Evolutionary conservation across 352 stramenopile genomes (phyloP).

Genomic region (Phytophthora foliorum): DNA sequence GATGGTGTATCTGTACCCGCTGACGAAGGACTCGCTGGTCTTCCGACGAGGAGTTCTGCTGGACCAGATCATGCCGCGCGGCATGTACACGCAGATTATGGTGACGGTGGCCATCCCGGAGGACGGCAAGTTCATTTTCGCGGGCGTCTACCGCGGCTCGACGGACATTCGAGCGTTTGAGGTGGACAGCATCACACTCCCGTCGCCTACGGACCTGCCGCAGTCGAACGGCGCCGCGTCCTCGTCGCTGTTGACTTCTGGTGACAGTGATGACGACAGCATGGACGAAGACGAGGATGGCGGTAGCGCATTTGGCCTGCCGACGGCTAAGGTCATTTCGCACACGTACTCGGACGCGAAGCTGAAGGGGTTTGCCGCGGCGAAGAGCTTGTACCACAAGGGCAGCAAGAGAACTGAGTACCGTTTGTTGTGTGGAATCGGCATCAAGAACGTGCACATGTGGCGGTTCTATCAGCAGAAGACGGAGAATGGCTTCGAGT

Average conservation of each 20-base stretch:
- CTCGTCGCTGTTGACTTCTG: constrained; percentile 14
- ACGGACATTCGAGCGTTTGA: constrained; percentile 90
- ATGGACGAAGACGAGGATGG: constrained; percentile 44
- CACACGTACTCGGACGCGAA: constrained; percentile 88
- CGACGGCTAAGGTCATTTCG: constrained; percentile 58
- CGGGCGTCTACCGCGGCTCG: constrained; percentile 84
- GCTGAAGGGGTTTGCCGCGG: constrained; percentile 85
- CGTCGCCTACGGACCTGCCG: constrained; percentile 32
- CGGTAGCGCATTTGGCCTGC: constrained; percentile 42
- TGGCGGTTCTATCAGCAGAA: constrained; percentile 82
- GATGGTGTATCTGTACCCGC: constrained; percentile 65
- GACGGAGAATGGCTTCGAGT: constrained; percentile 30
- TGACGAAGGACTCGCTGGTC: constrained; percentile 64
- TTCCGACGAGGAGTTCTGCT: constrained; percentile 82
- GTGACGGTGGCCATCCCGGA: constrained; percentile 79
- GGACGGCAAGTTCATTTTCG: constrained; percentile 89
- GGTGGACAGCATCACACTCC: constrained; percentile 82
- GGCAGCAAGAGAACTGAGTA: constrained; percentile 69
- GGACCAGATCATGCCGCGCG: constrained; percentile 82
- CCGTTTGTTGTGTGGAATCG: constrained; percentile 81
- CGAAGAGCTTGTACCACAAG: constrained; percentile 66
- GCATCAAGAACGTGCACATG: constrained; percentile 90
- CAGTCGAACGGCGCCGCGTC: constrained; percentile 8
- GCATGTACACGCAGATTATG: constrained; percentile 89
- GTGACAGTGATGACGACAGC: constrained; percentile 41